These are phyloP conservation scores for Pseudogymnoascus sp. DNA, from an alignment of 2,329 filamentous ascomycete genomes.

Conservation along the genomic window DNA sequence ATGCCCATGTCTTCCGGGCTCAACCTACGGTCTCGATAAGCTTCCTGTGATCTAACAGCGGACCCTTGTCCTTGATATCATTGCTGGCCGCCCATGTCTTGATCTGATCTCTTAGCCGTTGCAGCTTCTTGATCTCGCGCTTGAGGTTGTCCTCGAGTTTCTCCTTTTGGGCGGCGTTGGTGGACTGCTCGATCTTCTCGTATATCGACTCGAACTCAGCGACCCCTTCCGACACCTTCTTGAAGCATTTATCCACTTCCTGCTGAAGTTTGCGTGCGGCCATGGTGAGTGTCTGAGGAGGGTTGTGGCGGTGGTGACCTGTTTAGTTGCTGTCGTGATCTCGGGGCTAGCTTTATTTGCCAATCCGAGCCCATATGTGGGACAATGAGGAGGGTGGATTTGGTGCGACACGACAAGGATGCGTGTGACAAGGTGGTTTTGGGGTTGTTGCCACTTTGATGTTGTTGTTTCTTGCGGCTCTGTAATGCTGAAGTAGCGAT, in stretches of 20 bases:
- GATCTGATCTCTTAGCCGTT: constrained; percentile 94
- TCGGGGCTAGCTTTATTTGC: constrained; percentile 21
- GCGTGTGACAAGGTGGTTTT: constrained; percentile 4
- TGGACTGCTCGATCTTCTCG: constrained; percentile 92
- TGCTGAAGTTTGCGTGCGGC: constrained; percentile 92
- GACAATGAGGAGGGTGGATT: constrained; percentile 3
- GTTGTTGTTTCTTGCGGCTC: constrained; percentile 5
- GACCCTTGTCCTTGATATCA: constrained; percentile 99
- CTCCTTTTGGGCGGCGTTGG: constrained; percentile 91
- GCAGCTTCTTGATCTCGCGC: constrained; percentile 99
- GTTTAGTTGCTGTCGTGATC: constrained; percentile 21
- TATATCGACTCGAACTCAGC: constrained; percentile 89
- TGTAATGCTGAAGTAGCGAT: constrained; percentile 7
- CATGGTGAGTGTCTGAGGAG: constrained; percentile 50
- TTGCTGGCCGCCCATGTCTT: constrained; percentile 98
- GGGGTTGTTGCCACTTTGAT: background rate
- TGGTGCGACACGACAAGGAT: constrained; percentile 5
- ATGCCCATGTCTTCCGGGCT: constrained; percentile 10
- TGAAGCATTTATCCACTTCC: constrained; percentile 99
- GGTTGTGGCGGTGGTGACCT: constrained; percentile 12
- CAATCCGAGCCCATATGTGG: constrained; percentile 23
- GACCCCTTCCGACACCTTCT: constrained; percentile 92
- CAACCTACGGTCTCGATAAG: constrained; percentile 85
- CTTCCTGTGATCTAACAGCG: constrained; percentile 85
- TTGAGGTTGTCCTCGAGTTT: constrained; percentile 97